Conservation (phyloP, 495 filamentous ascomycete species). For the Penicillium dipodomyicola region DNA sequence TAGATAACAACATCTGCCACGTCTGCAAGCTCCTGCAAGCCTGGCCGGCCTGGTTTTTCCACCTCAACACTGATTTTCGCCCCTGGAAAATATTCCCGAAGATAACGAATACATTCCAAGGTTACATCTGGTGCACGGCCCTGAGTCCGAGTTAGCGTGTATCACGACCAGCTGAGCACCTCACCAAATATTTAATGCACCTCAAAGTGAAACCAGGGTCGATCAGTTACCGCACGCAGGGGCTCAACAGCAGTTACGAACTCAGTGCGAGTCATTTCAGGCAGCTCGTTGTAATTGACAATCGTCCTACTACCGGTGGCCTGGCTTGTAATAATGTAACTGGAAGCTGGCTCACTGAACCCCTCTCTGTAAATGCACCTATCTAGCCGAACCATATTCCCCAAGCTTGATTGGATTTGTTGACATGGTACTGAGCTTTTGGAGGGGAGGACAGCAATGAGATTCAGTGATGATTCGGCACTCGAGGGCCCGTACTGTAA, state of each 20-base stretch:
- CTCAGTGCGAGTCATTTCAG: constrained; percentile 62
- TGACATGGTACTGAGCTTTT: constrained; percentile 37
- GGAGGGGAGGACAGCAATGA: constrained; percentile 46
- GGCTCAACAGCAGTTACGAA: constrained; percentile 43
- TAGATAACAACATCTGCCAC: constrained; percentile 69
- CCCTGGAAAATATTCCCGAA: constrained; percentile 48
- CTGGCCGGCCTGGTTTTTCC: constrained; percentile 63
- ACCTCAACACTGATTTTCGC: constrained; percentile 64
- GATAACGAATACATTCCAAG: constrained; percentile 57
- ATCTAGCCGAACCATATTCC: constrained; percentile 44
- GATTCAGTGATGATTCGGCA: constrained; percentile 27
- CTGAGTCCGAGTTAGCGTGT: constrained; percentile 34
- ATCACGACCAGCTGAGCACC: neutral
- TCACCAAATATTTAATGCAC: constrained; percentile 35
- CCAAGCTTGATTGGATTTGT: constrained; percentile 42
- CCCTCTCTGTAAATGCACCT: constrained; percentile 59
- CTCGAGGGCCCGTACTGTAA: constrained; percentile 21
- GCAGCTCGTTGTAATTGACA: constrained; percentile 65
- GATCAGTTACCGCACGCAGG: constrained; percentile 18
- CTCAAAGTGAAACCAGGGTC: constrained; percentile 70
- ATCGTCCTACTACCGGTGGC: constrained; percentile 62
- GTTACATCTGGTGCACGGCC: constrained; percentile 65
- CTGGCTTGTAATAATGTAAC: constrained; percentile 66
- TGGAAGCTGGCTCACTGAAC: constrained; percentile 58
- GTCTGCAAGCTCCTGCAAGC: constrained; percentile 58